Conservation (phyloP, 2,329 filamentous ascomycete species). For the Beauveria caledonica region DNA sequence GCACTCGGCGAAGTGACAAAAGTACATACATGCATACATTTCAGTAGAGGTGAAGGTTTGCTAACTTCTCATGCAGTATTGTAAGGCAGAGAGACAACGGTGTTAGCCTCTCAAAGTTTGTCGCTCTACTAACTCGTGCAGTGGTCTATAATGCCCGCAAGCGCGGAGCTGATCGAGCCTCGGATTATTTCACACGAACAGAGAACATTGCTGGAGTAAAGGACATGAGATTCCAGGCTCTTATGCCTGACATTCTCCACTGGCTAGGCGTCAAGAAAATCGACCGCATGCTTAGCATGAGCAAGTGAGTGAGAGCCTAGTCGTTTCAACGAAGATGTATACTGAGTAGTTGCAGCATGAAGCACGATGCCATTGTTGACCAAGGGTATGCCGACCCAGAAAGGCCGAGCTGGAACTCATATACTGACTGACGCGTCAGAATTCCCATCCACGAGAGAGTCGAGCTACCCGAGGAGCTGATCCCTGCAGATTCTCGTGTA, state of each 20-base stretch:
- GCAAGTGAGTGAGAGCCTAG: constrained; percentile 54
- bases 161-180: constrained; percentile 69
- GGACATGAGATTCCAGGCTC: constrained; percentile 92
- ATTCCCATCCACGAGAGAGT: constrained; percentile 85
- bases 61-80: constrained; percentile 22
- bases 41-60: constrained; percentile 9
- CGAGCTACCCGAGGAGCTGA: constrained; percentile 87
- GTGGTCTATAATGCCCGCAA: constrained; percentile 74
- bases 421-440: constrained; percentile 30
- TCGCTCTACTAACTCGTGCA: constrained; percentile 9
- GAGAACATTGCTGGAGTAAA: constrained; percentile 97
- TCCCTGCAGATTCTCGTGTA: constrained; percentile 90
- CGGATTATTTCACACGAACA: constrained; percentile 94
- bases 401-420: constrained; percentile 6
- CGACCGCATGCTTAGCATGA: constrained; percentile 97
- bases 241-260: constrained; percentile 96
- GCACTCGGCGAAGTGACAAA: constrained; percentile 94
- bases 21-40: constrained; percentile 40
- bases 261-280: constrained; percentile 99
- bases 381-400: constrained; percentile 52
- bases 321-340: background rate
- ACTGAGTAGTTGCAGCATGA: constrained; percentile 53
- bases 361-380: constrained; percentile 79
- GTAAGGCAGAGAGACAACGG: background rate
- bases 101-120: background rate